A percentile compares a stretch with the other conserved stretches of the same genome.
Conservation (phyloP, 441 rosid species). For the Populus trichocarpa region DNA sequence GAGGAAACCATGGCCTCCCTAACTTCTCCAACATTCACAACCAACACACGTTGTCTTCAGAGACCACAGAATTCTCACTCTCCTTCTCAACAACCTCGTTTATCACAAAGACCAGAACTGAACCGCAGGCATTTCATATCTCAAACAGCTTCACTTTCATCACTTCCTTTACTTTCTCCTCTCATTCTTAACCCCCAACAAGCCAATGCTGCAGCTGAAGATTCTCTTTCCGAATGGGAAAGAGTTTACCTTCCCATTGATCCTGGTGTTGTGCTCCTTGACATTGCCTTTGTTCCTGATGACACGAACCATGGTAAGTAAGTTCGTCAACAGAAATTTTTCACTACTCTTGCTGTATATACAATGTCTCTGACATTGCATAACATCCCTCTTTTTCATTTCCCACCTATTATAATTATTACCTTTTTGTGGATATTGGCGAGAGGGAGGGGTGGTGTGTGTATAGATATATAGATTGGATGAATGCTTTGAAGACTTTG, state of each 20-base stretch:
- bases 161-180: slow-evolving; percentile 38
- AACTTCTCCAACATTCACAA: slow-evolving; percentile 34
- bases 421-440: not conserved
- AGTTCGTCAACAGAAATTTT: not conserved
- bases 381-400: not conserved
- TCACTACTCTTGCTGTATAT: not conserved
- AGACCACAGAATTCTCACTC: slow-evolving; percentile 9
- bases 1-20: slow-evolving; percentile 46
- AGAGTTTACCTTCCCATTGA: slow-evolving; percentile 71
- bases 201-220: slow-evolving; percentile 41
- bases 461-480: no score
- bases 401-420: not conserved
- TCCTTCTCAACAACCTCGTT: slow-evolving; percentile 28
- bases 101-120: slow-evolving; percentile 22
- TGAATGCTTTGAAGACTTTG: not conserved
- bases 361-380: not conserved
- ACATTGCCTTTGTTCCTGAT: slow-evolving; percentile 87
- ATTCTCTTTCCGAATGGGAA: slow-evolving; percentile 77
- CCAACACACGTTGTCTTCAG: slow-evolving; percentile 23
- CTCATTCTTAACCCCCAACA: slow-evolving; percentile 19
- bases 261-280: slow-evolving; percentile 98
- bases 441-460: not conserved
- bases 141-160: slow-evolving; percentile 41
- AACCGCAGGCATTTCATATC: slow-evolving; percentile 55
- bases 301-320: slow-evolving; percentile 60